These are phyloP conservation scores for Hypoxylon sp. DNA, from an alignment of 2,329 filamentous ascomycete species.

Conservation along the genomic window DNA sequence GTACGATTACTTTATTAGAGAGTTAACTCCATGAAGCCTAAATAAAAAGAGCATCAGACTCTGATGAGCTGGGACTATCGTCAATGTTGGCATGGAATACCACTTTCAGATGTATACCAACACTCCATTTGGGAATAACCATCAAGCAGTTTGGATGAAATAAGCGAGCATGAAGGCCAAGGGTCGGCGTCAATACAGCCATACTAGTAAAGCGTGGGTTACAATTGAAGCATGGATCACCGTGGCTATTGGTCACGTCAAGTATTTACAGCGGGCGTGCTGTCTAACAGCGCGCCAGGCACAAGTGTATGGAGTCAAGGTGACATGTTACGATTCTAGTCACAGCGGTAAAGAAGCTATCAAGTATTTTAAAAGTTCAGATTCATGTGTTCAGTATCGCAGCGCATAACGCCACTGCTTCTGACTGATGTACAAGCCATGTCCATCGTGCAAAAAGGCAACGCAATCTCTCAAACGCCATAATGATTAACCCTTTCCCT, in stretches of 20 bases:
- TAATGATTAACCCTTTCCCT: constrained; percentile 57
- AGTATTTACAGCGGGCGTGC: not conserved
- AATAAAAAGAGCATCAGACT: too few relatives aligned
- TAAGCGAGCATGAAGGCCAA: too few relatives aligned
- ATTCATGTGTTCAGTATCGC: constrained; percentile 57
- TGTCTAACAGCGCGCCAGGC: not conserved
- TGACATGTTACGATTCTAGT: not conserved
- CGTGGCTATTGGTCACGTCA: not conserved
- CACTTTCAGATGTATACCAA: not conserved
- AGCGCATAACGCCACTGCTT: constrained; percentile 49
- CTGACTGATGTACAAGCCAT: constrained; percentile 61
- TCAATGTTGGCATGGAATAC: not conserved
- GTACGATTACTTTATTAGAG: not conserved
- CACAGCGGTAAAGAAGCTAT: constrained; percentile 5
- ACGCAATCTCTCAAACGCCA: constrained; percentile 59
- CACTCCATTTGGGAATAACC: not conserved
- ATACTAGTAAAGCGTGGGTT: too few relatives aligned
- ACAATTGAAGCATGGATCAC: too few relatives aligned
- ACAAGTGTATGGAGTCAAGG: too few relatives aligned
- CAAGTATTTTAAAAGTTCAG: constrained; percentile 50
- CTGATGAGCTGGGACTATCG: not conserved
- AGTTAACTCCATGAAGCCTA: not conserved
- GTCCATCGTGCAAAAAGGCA: constrained; percentile 53
- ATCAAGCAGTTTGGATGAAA: not conserved
- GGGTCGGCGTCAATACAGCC: too few relatives aligned